Evolutionary conservation across 805 yeast species (phyloP), one percentile per base, ranked within the genome.

Genomic region (Monosporozyma siamensis): DNA sequence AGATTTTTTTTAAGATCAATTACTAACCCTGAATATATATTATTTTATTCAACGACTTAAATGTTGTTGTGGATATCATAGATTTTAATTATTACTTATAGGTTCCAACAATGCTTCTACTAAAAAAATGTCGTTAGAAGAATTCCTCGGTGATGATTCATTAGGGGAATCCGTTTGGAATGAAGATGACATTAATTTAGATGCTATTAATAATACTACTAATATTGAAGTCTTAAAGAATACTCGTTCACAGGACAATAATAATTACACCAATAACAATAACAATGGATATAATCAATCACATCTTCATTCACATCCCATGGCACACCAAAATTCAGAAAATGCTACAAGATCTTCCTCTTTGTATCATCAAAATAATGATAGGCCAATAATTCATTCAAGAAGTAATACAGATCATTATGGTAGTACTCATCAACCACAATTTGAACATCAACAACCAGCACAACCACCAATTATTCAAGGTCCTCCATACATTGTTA

Each of bases 401-500:
- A 29, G 32, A 29, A 29, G 42, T 14, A 21, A 22, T 14, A 18
- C 15, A 6, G 45, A 20, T 36, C 34, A 18, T 11, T 25, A 18
- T 18, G 32, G 32, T 29, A 29, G 32, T 29, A 29, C 10, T 14
- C 32, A 29, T 12, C 32, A 29, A 29, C 12, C 32, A 9, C 26
- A 29, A 35, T 31, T 34, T 44, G 40, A 23, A 34, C 32, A 29
- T 38, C 34, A 24, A 70, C 35, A 17, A 40, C 39, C 25, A 12
- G 11, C n/a, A 7, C 25, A 42, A 17, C 23, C 36, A 31, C 31
- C 38, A 32, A 20, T 15, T 15, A 45, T 44, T 11, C 47, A 48
- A 17, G 57, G 59, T 0, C 82, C 84, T 1, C 89, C 89, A 2
- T 81, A 69, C 55, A 80, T 81, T 44, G 75, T 75, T 36, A 82